Evolutionary conservation across 2,329 filamentous ascomycete genomes (phyloP).

Genomic region (Cercospora sp.): DNA sequence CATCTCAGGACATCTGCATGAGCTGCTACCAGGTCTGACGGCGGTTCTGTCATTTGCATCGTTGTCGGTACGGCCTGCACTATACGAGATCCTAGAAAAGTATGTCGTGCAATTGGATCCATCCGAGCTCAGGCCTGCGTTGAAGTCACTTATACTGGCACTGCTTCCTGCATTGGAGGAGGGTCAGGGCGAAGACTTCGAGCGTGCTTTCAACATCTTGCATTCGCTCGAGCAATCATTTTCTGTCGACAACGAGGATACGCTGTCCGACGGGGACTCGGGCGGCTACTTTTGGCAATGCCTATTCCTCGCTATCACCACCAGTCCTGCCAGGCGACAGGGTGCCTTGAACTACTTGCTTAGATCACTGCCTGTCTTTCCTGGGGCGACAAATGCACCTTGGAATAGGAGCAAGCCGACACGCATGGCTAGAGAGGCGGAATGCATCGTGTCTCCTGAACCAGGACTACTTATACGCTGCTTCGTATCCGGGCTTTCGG

Average conservation of each 20-base stretch:
- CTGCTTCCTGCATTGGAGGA: conserved; percentile 90
- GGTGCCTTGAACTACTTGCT: conserved; percentile 85
- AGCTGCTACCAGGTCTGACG: conserved; percentile 88
- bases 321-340: conserved; percentile 77
- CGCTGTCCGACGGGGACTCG: conserved; percentile 60
- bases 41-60: conserved; percentile 93
- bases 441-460: conserved; percentile 81
- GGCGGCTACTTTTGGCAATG: conserved; percentile 95
- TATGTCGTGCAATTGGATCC: conserved; percentile 73
- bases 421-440: conserved; percentile 29
- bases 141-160: conserved; percentile 88
- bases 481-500: conserved; percentile 84
- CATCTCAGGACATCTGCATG: conserved; percentile 74
- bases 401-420: conserved; percentile 3
- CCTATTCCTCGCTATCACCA: conserved; percentile 90
- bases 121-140: conserved; percentile 73
- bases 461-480: conserved; percentile 86
- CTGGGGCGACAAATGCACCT: background rate
- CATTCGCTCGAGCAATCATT: conserved; percentile 73
- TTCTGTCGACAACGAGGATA: conserved; percentile 50
- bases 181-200: conserved; percentile 95
- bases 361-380: conserved; percentile 74
- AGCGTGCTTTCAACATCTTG: conserved; percentile 75
- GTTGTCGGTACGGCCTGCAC: conserved; percentile 80
- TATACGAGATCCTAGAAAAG: conserved; percentile 78